Conservation (phyloP, 345 rosid species). For the Eucalyptus cloeziana region DNA sequence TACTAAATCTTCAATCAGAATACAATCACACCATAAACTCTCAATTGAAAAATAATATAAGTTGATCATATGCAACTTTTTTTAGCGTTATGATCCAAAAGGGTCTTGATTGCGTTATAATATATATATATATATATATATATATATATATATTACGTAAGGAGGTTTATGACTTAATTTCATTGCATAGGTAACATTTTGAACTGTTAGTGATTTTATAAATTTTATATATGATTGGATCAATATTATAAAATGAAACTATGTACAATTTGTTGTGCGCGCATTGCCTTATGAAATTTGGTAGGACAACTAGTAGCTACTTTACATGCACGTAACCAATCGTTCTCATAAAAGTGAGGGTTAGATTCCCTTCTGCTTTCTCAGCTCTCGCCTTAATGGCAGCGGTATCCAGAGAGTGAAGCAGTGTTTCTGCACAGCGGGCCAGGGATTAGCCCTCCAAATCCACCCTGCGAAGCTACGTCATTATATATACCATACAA, state of each 20-base stretch:
- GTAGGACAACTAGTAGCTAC: neutral
- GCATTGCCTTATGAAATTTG: neutral
- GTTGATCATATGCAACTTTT: accelerated
- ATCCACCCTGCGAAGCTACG: neutral
- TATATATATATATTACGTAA: no score
- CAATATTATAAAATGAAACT: neutral
- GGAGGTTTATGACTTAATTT: neutral
- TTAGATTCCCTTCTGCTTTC: neutral
- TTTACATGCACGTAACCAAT: neutral
- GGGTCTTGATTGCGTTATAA: no score
- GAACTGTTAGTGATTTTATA: neutral
- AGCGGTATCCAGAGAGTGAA: neutral
- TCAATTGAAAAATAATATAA: neutral
- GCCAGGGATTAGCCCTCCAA: neutral
- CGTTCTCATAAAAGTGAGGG: neutral
- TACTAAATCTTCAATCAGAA: neutral
- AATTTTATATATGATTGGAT: accelerated
- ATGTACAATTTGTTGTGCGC: neutral
- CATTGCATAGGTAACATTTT: accelerated
- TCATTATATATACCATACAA: neutral
- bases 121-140: no score
- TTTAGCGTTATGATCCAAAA: accelerated
- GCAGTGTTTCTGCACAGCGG: neutral
- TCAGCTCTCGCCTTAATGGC: neutral
- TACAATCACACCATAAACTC: accelerated